Evolutionary conservation across 148 eudicot genomes (phyloP).

Genomic region (Chenopodium suecicum): DNA sequence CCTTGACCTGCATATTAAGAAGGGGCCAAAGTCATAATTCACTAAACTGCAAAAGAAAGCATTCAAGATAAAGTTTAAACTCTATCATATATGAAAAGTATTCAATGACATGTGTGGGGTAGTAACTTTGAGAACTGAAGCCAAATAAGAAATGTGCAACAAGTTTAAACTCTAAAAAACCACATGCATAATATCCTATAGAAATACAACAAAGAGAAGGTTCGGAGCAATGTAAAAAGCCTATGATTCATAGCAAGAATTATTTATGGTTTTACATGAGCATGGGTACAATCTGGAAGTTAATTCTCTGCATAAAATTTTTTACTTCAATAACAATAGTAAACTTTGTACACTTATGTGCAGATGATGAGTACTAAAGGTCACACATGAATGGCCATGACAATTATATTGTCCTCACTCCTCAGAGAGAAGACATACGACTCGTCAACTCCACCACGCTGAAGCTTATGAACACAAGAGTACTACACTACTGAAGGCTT

Average conservation of each 20-base stretch:
- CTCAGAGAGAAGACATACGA: background rate
- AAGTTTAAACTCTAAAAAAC: background rate
- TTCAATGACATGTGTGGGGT: too few species aligned
- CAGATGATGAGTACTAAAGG: background rate
- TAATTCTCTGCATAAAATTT: background rate
- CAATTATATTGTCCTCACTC: background rate
- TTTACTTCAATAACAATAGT: background rate
- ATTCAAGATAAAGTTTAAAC: background rate
- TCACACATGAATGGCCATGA: background rate
- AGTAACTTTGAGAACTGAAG: background rate
- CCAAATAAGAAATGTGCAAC: background rate
- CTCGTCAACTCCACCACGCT: background rate
- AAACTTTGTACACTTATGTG: background rate
- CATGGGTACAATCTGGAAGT: background rate
- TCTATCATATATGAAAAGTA: too few species aligned
- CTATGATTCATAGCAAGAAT: background rate
- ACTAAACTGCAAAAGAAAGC: constrained; percentile 8
- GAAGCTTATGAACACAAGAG: background rate
- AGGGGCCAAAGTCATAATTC: constrained; percentile 3
- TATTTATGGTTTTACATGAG: background rate
- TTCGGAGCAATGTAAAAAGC: background rate
- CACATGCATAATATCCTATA: background rate
- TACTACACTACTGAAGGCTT: too few species aligned
- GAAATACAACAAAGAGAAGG: background rate
- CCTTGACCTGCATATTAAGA: constrained; percentile 54